phyloP scores from a whole-genome alignment of 805 yeast genomes.

The Yarrowia phangngaensis region DNA sequence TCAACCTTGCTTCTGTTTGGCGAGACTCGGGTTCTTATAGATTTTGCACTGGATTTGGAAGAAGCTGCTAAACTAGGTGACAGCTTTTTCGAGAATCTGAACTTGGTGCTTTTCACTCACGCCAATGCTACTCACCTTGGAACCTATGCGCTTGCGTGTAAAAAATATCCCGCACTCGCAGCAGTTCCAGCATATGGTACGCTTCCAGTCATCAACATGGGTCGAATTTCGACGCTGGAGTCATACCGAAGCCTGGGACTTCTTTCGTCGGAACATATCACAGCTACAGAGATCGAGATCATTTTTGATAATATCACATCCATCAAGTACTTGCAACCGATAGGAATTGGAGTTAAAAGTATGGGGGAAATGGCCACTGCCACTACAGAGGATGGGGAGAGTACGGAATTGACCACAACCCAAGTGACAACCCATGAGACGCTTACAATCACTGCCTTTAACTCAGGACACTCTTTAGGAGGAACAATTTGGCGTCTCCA shows the following conservation, averaged over 20 bases:
- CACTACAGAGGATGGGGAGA: constrained; percentile 27
- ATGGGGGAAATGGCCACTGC: constrained; percentile 28
- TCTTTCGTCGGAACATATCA: constrained; percentile 60
- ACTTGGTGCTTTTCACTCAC: constrained; percentile 78
- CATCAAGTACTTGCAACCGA: constrained; percentile 75
- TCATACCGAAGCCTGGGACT: constrained; percentile 68
- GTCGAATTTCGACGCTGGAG: constrained; percentile 82
- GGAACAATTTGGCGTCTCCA: constrained; percentile 84
- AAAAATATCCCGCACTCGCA: constrained; percentile 52
- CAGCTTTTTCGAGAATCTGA: constrained; percentile 15
- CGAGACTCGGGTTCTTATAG: constrained; percentile 13
- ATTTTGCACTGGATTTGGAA: constrained; percentile 38
- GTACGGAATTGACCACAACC: constrained; percentile 6
- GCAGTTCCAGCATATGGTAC: constrained; percentile 80
- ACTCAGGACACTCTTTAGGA: constrained; percentile 90
- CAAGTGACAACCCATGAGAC: constrained; percentile 21
- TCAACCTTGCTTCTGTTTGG: constrained; percentile 13
- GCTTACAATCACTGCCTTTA: constrained; percentile 69
- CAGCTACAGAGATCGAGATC: constrained; percentile 69
- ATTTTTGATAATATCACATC: constrained; percentile 68
- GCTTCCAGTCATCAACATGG: constrained; percentile 82
- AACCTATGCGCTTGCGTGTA: constrained; percentile 66
- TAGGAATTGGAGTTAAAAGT: constrained; percentile 42
- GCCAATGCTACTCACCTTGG: constrained; percentile 76
- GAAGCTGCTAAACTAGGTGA: constrained; percentile 46